Base-by-base conservation (phyloP, 805 yeast species). In the Myxozyma neglecta region DNA sequence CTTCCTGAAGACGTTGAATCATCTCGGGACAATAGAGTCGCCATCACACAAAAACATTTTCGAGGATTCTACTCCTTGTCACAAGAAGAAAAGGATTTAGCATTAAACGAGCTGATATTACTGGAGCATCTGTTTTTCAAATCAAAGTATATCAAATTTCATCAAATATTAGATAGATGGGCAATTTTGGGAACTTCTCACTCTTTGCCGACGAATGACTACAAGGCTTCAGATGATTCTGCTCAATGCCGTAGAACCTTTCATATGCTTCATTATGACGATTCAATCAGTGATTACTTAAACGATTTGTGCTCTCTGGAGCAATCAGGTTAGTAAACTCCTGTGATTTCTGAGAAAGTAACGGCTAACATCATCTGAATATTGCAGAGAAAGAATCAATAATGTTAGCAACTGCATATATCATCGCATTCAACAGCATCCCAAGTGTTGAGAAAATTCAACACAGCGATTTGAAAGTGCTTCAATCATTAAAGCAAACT, bases 141-240 rank as follows among this genome's bases (percentile, higher is more conserved):
- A 3, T 35, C 57, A 6, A 34, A 36, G 16, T 7, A 16, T 8
- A 13, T 55, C 16, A 10, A 13, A 10, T 55, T 55, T 24, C 8
- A 29, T 10, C 48, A 47, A 32, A 48, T 55, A 32, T 47, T 14
- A 24, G 59, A 55, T 24, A 39, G 59, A 29, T 55, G 59, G 59
- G 59, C 59, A 16, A 34, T 55, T 14, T n/a, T 47, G 13, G 53
- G 59, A 6, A 11, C 20, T 9, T 11, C 43, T 13, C 9, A 8
- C 18, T 9, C 35, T 11, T 37, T 18, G 9, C 29, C 29, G 5
- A 24, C 29, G 29, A 24, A 24, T 24, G 29, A 24, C 29, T 2
- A 24, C 29, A 20, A 37, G 13, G n/a, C 16, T 2, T n/a, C 24
- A 9, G 11, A 24, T 20, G 39, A 51, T 4, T 16, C 53, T 24